Evolutionary conservation across 495 filamentous ascomycete genomes (phyloP), one percentile per base, ranked within the genome.

Genomic region (Penicillium pancosmium): DNA sequence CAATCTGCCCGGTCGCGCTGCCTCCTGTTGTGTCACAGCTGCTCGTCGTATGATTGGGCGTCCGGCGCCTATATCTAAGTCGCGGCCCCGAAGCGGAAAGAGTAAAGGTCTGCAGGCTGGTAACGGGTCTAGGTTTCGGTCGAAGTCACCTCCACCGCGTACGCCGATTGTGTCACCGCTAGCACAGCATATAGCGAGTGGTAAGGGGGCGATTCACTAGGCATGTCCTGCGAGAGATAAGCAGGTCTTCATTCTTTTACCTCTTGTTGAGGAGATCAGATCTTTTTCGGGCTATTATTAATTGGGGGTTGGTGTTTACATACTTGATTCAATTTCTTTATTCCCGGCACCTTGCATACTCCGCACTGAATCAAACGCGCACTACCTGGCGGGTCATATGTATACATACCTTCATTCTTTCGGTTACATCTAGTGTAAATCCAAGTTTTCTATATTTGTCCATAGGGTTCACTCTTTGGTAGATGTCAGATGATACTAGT

Each of bases 1-100:
- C 2, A 54, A 57, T 19, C 50, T 77, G 2, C 75, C 75, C 5
- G 60, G 64, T 4, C 65, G 65, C 0, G 54, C 64, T 13, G 56
- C 52, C 5, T 61, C 47, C 18, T 53, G 60, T 16, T 72, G 67
- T 54, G 43, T 73, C 31, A 31, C 48, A 1, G 52, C 55, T 15
- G 61, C 44, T 12, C 54, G 50, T 47, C 62, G 56, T 5, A 59
- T 68, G 25, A 2, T 70, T 13, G 50, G 64, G 12, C 34, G 31
- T 23, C 35, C 12, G 16, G 47, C n/a, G 8, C 52, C 21, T n/a
- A 11, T 12, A 12, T 38, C 56, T 3, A 44, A 44, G 50, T 16
- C 52, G 0, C 62, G 56, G 0, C 55, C 64, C 5, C 64, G 57
- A 21, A 9, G 46, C 1, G 44, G 36, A 5, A 75, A 70, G 19